Evolutionary conservation across 2,329 filamentous ascomycete genomes (phyloP).

Genomic region (Penicillium sp.): DNA sequence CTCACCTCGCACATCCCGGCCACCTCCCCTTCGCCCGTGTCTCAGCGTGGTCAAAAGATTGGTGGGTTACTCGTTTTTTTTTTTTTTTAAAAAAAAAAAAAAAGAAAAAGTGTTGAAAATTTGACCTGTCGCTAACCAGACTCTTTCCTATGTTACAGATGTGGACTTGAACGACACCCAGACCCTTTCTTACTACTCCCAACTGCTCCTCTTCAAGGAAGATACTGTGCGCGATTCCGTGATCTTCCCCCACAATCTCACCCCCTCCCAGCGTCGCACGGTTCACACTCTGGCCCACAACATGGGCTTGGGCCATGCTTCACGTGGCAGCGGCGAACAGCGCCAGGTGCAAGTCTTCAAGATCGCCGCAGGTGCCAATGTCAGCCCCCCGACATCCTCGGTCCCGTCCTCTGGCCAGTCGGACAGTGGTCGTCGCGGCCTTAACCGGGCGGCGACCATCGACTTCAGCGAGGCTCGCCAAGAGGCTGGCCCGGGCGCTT

Average conservation of each 20-base stretch:
- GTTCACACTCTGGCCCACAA: slow-evolving; percentile 95
- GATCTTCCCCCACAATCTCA: slow-evolving; percentile 76
- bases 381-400: slow-evolving; percentile 62
- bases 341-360: slow-evolving; percentile 86
- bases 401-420: slow-evolving; percentile 64
- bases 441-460: slow-evolving; percentile 94
- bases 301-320: slow-evolving; percentile 87
- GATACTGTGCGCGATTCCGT: slow-evolving; percentile 73
- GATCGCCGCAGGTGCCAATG: slow-evolving; percentile 50
- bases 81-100: too few relatives aligned
- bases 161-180: slow-evolving; percentile 89
- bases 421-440: slow-evolving; percentile 75
- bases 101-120: not conserved
- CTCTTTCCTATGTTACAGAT: slow-evolving; percentile 44
- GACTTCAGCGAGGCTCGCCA: slow-evolving; percentile 85
- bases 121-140: not conserved
- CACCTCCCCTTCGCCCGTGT: slow-evolving; percentile 66
- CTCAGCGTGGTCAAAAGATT: slow-evolving; percentile 46
- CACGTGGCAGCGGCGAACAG: slow-evolving; percentile 81
- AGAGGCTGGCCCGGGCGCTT: slow-evolving; percentile 64
- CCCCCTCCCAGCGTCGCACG: slow-evolving; percentile 79
- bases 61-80: slow-evolving; percentile 28
- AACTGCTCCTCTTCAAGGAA: slow-evolving; percentile 84
- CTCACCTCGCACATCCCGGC: slow-evolving; percentile 63
- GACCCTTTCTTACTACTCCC: slow-evolving; percentile 83